phyloP scores from a whole-genome alignment of 2,329 filamentous ascomycete genomes.

The Periconia sp. region DNA sequence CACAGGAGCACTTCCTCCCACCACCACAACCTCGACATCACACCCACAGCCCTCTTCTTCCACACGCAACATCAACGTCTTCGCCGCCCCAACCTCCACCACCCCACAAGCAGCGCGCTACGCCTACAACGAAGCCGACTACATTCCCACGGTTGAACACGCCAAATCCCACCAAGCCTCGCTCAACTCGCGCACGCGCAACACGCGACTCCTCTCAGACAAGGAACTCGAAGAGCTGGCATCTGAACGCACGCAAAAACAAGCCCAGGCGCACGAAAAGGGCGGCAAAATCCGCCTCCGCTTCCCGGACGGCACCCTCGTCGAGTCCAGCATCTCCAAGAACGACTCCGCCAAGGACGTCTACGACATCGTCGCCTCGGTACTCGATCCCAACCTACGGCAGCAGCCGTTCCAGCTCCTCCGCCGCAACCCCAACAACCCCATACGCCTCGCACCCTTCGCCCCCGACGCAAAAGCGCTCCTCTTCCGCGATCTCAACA shows the following conservation, averaged over 20 bases:
- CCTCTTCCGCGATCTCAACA: slow-evolving; percentile 72
- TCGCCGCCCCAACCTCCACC: slow-evolving; percentile 71
- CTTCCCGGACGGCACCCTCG: slow-evolving; percentile 82
- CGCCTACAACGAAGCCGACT: slow-evolving; percentile 71
- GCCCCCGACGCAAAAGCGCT: slow-evolving; percentile 50
- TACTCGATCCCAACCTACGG: slow-evolving; percentile 61
- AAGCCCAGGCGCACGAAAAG: slow-evolving; percentile 61
- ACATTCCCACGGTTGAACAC: slow-evolving; percentile 72
- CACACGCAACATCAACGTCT: slow-evolving; percentile 66
- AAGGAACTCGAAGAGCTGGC: slow-evolving; percentile 74
- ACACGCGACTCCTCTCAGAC: slow-evolving; percentile 79
- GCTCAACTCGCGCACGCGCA: slow-evolving; percentile 64
- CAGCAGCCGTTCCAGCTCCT: slow-evolving; percentile 72
- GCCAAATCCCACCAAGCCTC: slow-evolving; percentile 73
- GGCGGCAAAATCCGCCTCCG: slow-evolving; percentile 77
- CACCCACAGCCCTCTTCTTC: slow-evolving; percentile 11
- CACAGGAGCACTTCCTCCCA: slow-evolving; percentile 16
- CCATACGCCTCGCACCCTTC: slow-evolving; percentile 33
- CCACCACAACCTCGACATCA: slow-evolving; percentile 13
- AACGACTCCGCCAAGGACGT: slow-evolving; percentile 70
- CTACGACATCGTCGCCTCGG: slow-evolving; percentile 71
- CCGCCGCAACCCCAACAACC: slow-evolving; percentile 58
- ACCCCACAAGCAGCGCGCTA: slow-evolving; percentile 75
- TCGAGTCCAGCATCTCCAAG: slow-evolving; percentile 70
- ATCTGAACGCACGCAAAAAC: slow-evolving; percentile 64